These are phyloP conservation scores for Calonectria leucothoes DNA, from an alignment of 2,329 filamentous ascomycete genomes.

Conservation along the genomic window DNA sequence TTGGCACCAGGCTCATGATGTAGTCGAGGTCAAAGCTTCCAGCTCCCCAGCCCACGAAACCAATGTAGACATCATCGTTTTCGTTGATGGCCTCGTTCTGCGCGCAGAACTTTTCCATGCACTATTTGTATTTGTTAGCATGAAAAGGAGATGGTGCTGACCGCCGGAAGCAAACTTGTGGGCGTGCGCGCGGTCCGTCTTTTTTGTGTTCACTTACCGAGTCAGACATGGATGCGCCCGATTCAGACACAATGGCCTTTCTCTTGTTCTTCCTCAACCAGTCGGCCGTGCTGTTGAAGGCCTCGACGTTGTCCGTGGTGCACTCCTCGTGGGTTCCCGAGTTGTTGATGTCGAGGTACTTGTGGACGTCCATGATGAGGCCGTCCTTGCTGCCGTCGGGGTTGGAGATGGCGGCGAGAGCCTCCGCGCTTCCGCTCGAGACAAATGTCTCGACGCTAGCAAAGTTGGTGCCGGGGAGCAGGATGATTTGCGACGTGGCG, in stretches of 20 bases:
- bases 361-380: slow-evolving; percentile 70
- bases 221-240: slow-evolving; percentile 58
- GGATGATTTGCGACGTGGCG: slow-evolving; percentile 72
- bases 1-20: slow-evolving; percentile 58
- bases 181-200: not conserved
- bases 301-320: slow-evolving; percentile 63
- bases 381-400: slow-evolving; percentile 67
- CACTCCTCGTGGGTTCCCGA: slow-evolving; percentile 64
- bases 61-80: slow-evolving; percentile 60
- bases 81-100: slow-evolving; percentile 59
- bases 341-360: slow-evolving; percentile 70
- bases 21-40: slow-evolving; percentile 57
- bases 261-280: slow-evolving; percentile 61
- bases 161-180: not conserved
- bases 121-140: slow-evolving; percentile 43
- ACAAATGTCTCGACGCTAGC: slow-evolving; percentile 62
- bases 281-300: slow-evolving; percentile 58
- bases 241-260: slow-evolving; percentile 64
- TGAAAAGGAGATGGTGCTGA: not conserved
- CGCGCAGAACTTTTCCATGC: slow-evolving; percentile 56
- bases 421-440: slow-evolving; percentile 60
- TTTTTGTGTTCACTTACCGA: slow-evolving; percentile 48
- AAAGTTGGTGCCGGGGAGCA: slow-evolving; percentile 70
- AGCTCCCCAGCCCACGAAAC: slow-evolving; percentile 60
- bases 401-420: slow-evolving; percentile 66